Percentiles rank a stretch among this genome's conserved stretches.
Evolutionary conservation across 2,329 filamentous ascomycete genomes (phyloP).

Genomic region (Colletotrichum zoysiae): DNA sequence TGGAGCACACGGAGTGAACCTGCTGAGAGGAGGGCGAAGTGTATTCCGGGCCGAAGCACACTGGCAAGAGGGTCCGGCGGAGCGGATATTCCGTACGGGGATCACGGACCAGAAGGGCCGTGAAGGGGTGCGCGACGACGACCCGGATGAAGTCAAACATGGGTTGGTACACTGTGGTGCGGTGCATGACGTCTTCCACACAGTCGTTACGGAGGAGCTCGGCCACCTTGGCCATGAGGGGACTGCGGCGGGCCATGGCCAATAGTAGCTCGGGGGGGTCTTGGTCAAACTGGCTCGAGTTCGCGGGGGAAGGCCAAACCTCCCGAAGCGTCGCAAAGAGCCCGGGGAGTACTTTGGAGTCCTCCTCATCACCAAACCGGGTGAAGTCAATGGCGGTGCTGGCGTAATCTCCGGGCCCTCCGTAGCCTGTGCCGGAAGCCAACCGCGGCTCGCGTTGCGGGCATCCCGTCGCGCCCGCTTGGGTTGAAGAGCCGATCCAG

Average conservation of each 20-base stretch:
- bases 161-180: neutral
- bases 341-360: neutral
- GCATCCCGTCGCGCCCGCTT: neutral
- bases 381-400: too few relatives aligned
- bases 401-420: neutral
- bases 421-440: neutral
- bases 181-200: constrained; percentile 33
- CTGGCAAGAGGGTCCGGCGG: constrained; percentile 10
- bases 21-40: too few relatives aligned
- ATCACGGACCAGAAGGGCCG: neutral
- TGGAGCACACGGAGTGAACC: neutral
- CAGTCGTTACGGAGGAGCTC: constrained; percentile 46
- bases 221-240: constrained; percentile 44
- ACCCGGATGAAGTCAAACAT: constrained; percentile 14
- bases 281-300: constrained; percentile 13
- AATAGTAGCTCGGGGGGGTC: constrained; percentile 21
- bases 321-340: neutral
- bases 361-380: neutral
- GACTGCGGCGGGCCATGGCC: constrained; percentile 45
- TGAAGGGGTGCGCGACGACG: neutral
- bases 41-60: neutral
- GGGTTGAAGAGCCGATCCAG: neutral
- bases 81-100: constrained; percentile 1
- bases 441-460: neutral
- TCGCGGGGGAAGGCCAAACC: constrained; percentile 12